Evolutionary conservation across 2,329 filamentous ascomycete genomes (phyloP).

Genomic region (Cytospora paraplurivora): DNA sequence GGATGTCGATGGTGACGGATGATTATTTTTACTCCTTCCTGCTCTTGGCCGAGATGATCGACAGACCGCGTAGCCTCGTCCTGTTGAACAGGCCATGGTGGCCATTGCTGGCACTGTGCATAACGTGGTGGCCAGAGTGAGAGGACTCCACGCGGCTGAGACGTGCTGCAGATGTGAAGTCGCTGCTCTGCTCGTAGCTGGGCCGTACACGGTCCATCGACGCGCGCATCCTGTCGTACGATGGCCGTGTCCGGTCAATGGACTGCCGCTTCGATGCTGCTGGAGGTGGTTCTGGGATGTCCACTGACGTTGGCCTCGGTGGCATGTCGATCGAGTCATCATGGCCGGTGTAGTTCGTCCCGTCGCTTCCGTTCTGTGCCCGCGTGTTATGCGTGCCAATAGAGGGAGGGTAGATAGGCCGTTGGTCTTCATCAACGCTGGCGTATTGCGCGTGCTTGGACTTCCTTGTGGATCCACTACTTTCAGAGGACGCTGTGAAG

Average conservation of each 20-base stretch:
- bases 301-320: conserved; percentile 27
- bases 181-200: conserved; percentile 84
- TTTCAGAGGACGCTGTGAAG: conserved; percentile 52
- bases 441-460: conserved; percentile 60
- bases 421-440: conserved; percentile 80
- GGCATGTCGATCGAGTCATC: conserved; percentile 61
- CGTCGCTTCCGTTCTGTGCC: conserved; percentile 90
- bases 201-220: conserved; percentile 85
- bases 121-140: conserved; percentile 46
- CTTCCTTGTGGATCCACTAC: conserved; percentile 58
- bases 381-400: conserved; percentile 80
- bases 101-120: background rate
- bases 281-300: conserved; percentile 32
- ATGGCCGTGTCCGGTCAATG: conserved; percentile 72
- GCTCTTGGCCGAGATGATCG: conserved; percentile 36
- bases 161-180: conserved; percentile 89
- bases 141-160: conserved; percentile 81
- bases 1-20: background rate
- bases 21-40: conserved; percentile 27
- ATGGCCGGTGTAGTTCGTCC: conserved; percentile 81
- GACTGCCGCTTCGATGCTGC: conserved; percentile 50
- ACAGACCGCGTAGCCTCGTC: conserved; percentile 34
- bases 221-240: conserved; percentile 82
- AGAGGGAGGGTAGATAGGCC: conserved; percentile 92
- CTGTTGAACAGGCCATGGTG: conserved; percentile 28